Conservation (phyloP, 495 filamentous ascomycete genomes). For the Lasiosphaeria ovina region DNA sequence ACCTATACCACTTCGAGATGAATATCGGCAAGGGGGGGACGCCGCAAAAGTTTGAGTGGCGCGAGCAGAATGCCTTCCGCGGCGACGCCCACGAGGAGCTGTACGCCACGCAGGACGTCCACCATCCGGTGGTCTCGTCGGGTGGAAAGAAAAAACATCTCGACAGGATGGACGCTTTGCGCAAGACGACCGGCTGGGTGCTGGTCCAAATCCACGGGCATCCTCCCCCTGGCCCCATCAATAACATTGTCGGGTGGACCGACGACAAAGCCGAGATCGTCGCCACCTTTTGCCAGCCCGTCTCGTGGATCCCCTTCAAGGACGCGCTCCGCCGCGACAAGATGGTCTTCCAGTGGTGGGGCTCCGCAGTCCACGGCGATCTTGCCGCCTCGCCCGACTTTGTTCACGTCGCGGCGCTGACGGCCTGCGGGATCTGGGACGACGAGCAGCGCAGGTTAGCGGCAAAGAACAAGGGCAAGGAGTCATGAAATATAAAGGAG, state of each 20-base stretch:
- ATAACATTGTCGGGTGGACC: neutral
- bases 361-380: conserved; percentile 9
- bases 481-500: neutral
- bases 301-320: neutral
- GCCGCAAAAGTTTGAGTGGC: too few species aligned
- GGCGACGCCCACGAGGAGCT: too few species aligned
- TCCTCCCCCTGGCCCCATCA: neutral
- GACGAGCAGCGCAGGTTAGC: conserved; percentile 7
- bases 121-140: too few species aligned
- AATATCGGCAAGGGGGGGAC: too few species aligned
- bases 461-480: neutral
- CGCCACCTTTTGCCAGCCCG: neutral
- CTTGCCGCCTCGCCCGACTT: conserved; percentile 6
- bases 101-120: too few species aligned
- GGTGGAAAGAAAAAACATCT: too few species aligned
- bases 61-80: too few species aligned
- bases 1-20: too few species aligned
- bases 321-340: neutral
- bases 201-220: too few species aligned
- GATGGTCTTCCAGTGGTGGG: conserved; percentile 21
- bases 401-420: conserved; percentile 7
- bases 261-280: conserved; percentile 14
- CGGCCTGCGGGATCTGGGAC: conserved; percentile 7
- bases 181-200: too few species aligned
- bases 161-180: too few species aligned